Conservation (phyloP, 768 basidiomycete species). For the Dioszegia hungarica region DNA sequence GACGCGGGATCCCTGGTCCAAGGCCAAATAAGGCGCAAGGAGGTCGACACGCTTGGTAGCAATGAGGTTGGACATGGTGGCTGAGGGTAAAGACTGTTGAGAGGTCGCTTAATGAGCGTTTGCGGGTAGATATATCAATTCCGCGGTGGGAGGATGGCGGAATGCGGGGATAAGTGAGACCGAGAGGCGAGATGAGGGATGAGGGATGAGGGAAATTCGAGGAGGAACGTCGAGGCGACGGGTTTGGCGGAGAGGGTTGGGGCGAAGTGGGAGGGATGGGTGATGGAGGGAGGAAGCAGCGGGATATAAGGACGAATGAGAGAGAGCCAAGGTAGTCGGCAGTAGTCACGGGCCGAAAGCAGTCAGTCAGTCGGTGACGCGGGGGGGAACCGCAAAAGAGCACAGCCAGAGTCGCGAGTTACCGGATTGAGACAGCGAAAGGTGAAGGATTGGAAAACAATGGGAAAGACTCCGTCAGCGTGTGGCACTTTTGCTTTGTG, state of each 20-base stretch:
- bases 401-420: too few relatives aligned
- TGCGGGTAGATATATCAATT: not conserved
- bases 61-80: conserved; percentile 43
- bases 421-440: too few relatives aligned
- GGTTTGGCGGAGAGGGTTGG: too few relatives aligned
- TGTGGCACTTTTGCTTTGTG: too few relatives aligned
- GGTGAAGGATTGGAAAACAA: too few relatives aligned
- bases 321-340: not conserved
- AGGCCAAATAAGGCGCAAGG: conserved; percentile 79
- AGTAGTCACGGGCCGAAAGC: too few relatives aligned
- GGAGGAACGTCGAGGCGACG: too few relatives aligned
- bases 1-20: conserved; percentile 83
- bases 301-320: not conserved
- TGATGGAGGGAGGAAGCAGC: not conserved
- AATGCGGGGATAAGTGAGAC: not conserved
- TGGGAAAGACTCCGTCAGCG: too few relatives aligned
- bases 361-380: too few relatives aligned
- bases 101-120: not conserved
- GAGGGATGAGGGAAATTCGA: not conserved
- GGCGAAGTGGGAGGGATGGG: too few relatives aligned
- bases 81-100: not conserved
- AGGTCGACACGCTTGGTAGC: conserved; percentile 58
- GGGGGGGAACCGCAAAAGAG: too few relatives aligned
- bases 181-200: not conserved
- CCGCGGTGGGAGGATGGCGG: not conserved